Base-by-base conservation (phyloP, 1,139 yeast species). In the Yamadazyma songkhlaensis region DNA sequence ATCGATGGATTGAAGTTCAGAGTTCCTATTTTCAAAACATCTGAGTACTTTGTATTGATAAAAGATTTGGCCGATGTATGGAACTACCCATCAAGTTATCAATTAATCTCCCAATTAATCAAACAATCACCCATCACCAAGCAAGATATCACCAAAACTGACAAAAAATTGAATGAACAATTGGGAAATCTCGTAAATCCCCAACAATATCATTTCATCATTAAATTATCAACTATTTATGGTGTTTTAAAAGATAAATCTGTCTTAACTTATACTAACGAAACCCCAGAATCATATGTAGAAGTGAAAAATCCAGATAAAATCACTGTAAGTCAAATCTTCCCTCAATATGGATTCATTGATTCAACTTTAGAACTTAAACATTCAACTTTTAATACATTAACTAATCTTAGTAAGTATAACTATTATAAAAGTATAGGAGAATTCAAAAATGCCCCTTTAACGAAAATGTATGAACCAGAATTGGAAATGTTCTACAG, bases 51-150 rank as follows among this genome's bases (percentile, higher is more conserved):
- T 34, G 65, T 64, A 2, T 51, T 70, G 30, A 36, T 64, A 3
- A 59, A 59, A 36, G 61, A 67, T 40, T 49, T 71, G 39, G 62
- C 70, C 4, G 29, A 27, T n/a, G 40, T 59, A 3, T 69, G 72
- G 68, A 64, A 62, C 40, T 70, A 53, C 41, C 74, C 75, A 2
- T 69, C 75, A 2, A 64, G 74, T 4, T 69, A 69, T 42, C 77
- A 71, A 43, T 45, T 71, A 13, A 57, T 70, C 11, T 44, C 48
- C 11, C 53, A 51, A 40, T 30, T 70, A 3, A 40, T 62, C 1
- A 62, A 60, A 39, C 39, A 43, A 4, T 47, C 62, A 1, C 44
- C 49, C 2, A n/a, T 61, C 3, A 21, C 43, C 1, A 63, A 54
- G 34, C 10, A 31, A 3, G 56, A 51, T 2, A 53, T 66, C 31